Conservation (phyloP, 345 rosid species). For the Gossypium anomalum region DNA sequence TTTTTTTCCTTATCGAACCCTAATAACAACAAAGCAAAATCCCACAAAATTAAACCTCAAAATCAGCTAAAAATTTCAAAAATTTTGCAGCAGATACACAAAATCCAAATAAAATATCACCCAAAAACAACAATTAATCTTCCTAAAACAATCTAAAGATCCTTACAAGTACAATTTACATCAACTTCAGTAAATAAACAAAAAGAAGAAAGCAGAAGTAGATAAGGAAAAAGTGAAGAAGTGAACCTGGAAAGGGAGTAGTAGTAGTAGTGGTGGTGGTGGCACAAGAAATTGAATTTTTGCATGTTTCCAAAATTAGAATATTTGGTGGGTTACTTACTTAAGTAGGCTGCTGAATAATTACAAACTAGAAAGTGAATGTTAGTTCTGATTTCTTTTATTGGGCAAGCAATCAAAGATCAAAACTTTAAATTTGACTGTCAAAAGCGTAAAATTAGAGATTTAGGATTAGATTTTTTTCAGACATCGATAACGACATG, state of each 20-base stretch:
- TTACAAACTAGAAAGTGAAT: conserved; percentile 8
- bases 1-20: conserved; percentile 6
- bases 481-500: conserved; percentile 1
- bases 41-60: not conserved
- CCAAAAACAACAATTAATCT: not conserved
- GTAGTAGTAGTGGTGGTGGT: not conserved
- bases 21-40: conserved; percentile 17
- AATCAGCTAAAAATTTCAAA: not conserved
- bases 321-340: conserved; percentile 9
- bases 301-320: conserved; percentile 12
- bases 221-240: not conserved
- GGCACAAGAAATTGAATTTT: conserved; percentile 17
- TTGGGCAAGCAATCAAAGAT: not conserved
- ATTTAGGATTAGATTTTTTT: not conserved
- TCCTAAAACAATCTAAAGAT: not conserved
- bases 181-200: not conserved
- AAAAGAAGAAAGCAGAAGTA: not conserved
- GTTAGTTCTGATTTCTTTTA: not conserved
- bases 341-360: conserved; percentile 12
- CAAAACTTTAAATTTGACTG: not conserved
- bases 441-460: too few species aligned
- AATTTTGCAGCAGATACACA: not conserved
- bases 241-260: conserved; percentile 20
- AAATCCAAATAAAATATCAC: not conserved
- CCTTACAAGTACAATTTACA: not conserved